These are phyloP conservation scores for Colletotrichum viniferum DNA, from an alignment of 2,329 filamentous ascomycete species.

Conservation along the genomic window DNA sequence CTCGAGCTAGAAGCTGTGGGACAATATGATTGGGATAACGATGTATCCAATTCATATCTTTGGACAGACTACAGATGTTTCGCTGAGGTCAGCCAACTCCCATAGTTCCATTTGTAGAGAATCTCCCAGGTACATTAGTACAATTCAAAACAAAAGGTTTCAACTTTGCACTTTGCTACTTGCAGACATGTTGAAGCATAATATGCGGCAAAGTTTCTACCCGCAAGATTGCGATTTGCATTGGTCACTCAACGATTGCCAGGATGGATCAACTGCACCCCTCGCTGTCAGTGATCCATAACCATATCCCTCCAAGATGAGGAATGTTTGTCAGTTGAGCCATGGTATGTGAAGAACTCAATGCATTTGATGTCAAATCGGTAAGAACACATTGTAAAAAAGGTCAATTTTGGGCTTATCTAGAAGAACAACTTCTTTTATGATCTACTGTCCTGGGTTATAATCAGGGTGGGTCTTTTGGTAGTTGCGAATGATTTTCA, in stretches of 20 bases:
- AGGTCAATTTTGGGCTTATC: not conserved
- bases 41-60: not conserved
- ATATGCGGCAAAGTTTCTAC: accelerated
- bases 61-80: not conserved
- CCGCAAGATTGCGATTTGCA: not conserved
- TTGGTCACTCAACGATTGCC: not conserved
- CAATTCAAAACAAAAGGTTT: too few relatives aligned
- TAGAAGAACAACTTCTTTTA: not conserved
- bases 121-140: not conserved
- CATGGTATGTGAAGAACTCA: not conserved
- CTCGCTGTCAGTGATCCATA: too few relatives aligned
- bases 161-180: not conserved
- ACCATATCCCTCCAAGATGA: too few relatives aligned
- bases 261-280: too few relatives aligned
- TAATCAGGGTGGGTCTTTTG: conserved; percentile 5
- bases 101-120: not conserved
- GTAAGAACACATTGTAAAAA: not conserved
- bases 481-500: conserved; percentile 1
- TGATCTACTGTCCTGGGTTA: not conserved
- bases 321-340: too few relatives aligned
- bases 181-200: not conserved
- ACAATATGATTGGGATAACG: not conserved
- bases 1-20: not conserved
- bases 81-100: not conserved
- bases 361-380: not conserved